Percentiles rank a stretch among this genome's conserved stretches.
Evolutionary conservation across 495 filamentous ascomycete genomes (phyloP).

Genomic region (Xylaria sp.): DNA sequence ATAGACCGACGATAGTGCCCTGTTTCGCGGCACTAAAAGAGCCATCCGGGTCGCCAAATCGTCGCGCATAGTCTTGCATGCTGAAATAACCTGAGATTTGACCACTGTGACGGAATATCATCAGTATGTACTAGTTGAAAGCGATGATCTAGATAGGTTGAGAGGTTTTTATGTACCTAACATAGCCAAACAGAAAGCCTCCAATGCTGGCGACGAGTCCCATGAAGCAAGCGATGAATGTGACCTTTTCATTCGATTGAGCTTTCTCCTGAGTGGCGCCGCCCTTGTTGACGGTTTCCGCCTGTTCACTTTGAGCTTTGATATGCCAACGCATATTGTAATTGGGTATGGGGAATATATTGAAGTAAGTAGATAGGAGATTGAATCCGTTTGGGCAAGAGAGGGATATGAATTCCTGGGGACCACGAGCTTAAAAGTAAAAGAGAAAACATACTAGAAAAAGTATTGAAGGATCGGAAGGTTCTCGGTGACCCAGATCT

Average conservation of each 20-base stretch:
- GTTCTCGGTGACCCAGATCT: not conserved
- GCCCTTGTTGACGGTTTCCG: not conserved
- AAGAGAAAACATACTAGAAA: not conserved
- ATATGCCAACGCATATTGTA: slow-evolving; percentile 15
- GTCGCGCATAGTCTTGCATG: slow-evolving; percentile 61
- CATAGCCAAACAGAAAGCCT: slow-evolving; percentile 83
- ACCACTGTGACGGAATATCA: slow-evolving; percentile 35
- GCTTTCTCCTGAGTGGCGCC: slow-evolving; percentile 3
- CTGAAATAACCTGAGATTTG: slow-evolving; percentile 64
- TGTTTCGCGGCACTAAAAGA: slow-evolving; percentile 57
- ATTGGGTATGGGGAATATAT: not conserved
- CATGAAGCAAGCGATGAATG: slow-evolving; percentile 47
- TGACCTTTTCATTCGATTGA: slow-evolving; percentile 34
- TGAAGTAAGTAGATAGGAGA: no score
- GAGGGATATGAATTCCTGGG: not conserved
- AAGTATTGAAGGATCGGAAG: not conserved
- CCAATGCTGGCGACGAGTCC: slow-evolving; percentile 68
- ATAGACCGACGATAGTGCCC: slow-evolving; percentile 62
- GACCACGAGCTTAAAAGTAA: slow-evolving; percentile 12
- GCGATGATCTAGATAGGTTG: slow-evolving; percentile 10
- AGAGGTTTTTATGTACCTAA: slow-evolving; percentile 55
- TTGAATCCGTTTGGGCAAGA: not conserved
- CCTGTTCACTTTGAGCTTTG: not conserved
- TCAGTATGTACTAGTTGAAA: not conserved
- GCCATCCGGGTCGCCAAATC: slow-evolving; percentile 52